A percentile compares a stretch with the other conserved stretches of the same genome.
phyloP scores from a whole-genome alignment of 2,329 filamentous ascomycete genomes.

The Eutypella sp. region DNA sequence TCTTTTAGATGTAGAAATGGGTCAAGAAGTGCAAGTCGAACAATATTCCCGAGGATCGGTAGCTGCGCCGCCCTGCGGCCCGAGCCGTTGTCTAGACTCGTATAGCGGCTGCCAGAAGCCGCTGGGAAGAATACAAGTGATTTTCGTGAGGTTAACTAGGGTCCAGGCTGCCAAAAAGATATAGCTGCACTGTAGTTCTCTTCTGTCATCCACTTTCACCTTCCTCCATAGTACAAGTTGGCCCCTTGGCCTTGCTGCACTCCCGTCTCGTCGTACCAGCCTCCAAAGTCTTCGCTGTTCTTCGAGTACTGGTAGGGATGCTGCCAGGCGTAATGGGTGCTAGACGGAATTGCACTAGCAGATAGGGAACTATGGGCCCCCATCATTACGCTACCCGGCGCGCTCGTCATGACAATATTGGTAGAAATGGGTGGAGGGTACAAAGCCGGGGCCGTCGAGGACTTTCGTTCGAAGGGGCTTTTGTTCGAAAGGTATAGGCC shows the following conservation, averaged over 20 bases:
- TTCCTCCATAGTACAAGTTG: conserved; percentile 6
- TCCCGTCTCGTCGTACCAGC: conserved; percentile 29
- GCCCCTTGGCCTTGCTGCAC: conserved; percentile 25
- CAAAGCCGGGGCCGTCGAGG: conserved; percentile 37
- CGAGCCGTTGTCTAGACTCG: too few relatives aligned
- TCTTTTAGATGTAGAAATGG: too few relatives aligned
- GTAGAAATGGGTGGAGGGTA: conserved; percentile 32
- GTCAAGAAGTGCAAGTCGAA: too few relatives aligned
- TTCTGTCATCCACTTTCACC: background rate
- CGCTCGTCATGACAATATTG: conserved; percentile 17
- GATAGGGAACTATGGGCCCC: conserved; percentile 33
- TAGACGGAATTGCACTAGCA: conserved; percentile 31
- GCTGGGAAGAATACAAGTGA: background rate
- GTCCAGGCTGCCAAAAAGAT: too few relatives aligned
- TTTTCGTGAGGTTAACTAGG: too few relatives aligned
- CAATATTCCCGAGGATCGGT: too few relatives aligned
- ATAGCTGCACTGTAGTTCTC: too few relatives aligned
- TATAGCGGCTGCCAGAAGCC: too few relatives aligned
- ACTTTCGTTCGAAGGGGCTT: conserved; percentile 39
- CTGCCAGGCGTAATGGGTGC: conserved; percentile 40
- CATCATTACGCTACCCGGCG: conserved; percentile 27
- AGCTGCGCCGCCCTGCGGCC: too few relatives aligned
- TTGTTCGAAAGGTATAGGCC: conserved; percentile 34
- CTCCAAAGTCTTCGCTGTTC: conserved; percentile 23
- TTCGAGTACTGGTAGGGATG: conserved; percentile 40